Evolutionary conservation across 2,329 filamentous ascomycete genomes (phyloP), one percentile per base, ranked within the genome.

Genomic region (Didymella pinodella): DNA sequence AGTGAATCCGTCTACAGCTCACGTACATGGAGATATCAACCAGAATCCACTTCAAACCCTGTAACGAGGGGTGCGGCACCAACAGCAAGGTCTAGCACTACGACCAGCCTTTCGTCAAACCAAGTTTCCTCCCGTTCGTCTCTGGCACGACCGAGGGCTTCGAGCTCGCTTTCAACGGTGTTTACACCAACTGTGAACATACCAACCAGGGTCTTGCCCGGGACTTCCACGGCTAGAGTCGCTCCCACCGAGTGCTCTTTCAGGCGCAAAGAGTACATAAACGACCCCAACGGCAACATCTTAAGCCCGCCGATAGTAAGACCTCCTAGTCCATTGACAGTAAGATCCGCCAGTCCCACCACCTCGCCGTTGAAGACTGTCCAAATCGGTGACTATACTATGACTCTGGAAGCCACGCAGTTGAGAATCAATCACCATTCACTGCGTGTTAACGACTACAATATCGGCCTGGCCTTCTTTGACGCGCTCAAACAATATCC

Each of bases 231-330:
- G 22, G 41, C 25, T 18, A 14, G n/a, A 32, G 2, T 32, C 16
- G n/a, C 6, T 2, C 7, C 11, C 3, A 25, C 12, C 3, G 29
- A 36, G n/a, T 10, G 38, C 38, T 6, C 2, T 4, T n/a, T 18
- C 10, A 29, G n/a, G 6, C 10, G 28, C 2, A 49, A 31, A 25
- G 53, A 55, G 10, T 55, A 55, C 10, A 45, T 45, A 2, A 49
- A 49, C n/a, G 46, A 55, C 12, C 46, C 53, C 0, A 6, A 48
- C 10, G 53, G 53, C 6, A 45, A 4, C 4, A 55, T 55, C 12
- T 4, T 45, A 4, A 55, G 46, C 3, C 53, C 53, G 0, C 53
- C 53, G 7, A 48, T 18, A 5, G 14, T 48, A 0, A 48, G 40
- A 7, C 2, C 14, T 1, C 1, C 18, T 14, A 26, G 3, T 36